phyloP scores from a whole-genome alignment of 352 stramenopile species.

The Pythium aristosporum region DNA sequence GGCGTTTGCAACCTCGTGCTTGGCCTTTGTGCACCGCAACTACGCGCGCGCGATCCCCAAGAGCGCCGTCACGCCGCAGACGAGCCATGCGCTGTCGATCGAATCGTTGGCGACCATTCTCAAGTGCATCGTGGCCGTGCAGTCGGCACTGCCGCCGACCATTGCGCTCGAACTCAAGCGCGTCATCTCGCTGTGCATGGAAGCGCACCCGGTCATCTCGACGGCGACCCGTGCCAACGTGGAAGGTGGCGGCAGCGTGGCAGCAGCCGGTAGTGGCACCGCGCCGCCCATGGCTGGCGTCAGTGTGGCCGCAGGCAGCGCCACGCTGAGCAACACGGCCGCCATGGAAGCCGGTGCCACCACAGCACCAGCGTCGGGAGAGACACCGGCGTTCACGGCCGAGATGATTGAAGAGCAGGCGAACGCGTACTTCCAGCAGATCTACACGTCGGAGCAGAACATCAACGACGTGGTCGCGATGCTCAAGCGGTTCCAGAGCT shows the following conservation, averaged over 20 bases:
- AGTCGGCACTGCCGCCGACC: slow-evolving; percentile 60
- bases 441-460: slow-evolving; percentile 98
- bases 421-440: slow-evolving; percentile 99
- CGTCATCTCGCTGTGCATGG: slow-evolving; percentile 80
- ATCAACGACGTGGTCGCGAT: slow-evolving; percentile 98
- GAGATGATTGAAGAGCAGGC: slow-evolving; percentile 99
- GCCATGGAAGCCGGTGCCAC: slow-evolving; percentile 13
- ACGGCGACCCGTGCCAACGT: slow-evolving; percentile 50
- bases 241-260: slow-evolving; percentile 29
- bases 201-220: slow-evolving; percentile 80
- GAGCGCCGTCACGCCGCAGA: slow-evolving; percentile 75
- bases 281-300: slow-evolving; percentile 7
- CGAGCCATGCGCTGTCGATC: slow-evolving; percentile 77
- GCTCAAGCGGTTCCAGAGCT: slow-evolving; percentile 98
- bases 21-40: slow-evolving; percentile 86
- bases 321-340: neutral
- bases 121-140: slow-evolving; percentile 81
- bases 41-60: slow-evolving; percentile 83
- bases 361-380: neutral
- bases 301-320: slow-evolving; percentile 8
- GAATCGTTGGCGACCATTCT: slow-evolving; percentile 82
- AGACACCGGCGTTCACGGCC: slow-evolving; percentile 58
- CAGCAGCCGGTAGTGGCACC: neutral
- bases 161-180: slow-evolving; percentile 82
- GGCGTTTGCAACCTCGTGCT: slow-evolving; percentile 79